These are phyloP conservation scores for Haematococcus lacustris DNA, from an alignment of 139 green algal species.

Conservation along the genomic window DNA sequence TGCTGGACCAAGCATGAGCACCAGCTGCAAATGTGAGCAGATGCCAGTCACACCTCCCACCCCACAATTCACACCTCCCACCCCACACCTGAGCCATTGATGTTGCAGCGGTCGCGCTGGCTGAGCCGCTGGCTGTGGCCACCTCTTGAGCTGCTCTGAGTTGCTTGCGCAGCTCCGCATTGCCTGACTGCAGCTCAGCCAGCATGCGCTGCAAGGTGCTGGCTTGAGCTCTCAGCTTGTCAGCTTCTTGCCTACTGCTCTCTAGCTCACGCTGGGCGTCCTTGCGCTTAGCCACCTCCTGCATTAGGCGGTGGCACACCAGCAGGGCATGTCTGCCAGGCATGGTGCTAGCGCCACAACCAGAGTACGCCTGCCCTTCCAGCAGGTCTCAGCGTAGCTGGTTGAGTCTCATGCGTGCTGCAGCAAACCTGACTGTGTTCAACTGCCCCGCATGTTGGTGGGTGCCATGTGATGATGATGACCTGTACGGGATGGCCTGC, in stretches of 20 bases:
- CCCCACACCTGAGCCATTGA: neutral
- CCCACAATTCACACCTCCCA: neutral
- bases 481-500: neutral
- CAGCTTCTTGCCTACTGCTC: conserved; percentile 25
- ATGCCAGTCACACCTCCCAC: neutral
- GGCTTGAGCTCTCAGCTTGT: conserved; percentile 31
- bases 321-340: neutral
- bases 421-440: neutral
- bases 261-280: conserved; percentile 33
- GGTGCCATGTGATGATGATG: neutral
- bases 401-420: too few relatives aligned
- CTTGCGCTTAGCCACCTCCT: conserved; percentile 38
- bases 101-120: neutral
- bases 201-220: conserved; percentile 22
- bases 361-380: neutral
- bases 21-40: too few relatives aligned
- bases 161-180: conserved; percentile 28
- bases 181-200: conserved; percentile 35
- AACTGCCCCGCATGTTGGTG: neutral
- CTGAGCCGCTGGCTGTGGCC: neutral
- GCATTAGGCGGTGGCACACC: neutral
- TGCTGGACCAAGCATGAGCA: too few relatives aligned
- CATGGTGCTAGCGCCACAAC: neutral
- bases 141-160: conserved; percentile 8
- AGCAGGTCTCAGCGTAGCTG: too few relatives aligned